Conservation (phyloP, 768 basidiomycete genomes). For the Phylloporus sp. region DNA sequence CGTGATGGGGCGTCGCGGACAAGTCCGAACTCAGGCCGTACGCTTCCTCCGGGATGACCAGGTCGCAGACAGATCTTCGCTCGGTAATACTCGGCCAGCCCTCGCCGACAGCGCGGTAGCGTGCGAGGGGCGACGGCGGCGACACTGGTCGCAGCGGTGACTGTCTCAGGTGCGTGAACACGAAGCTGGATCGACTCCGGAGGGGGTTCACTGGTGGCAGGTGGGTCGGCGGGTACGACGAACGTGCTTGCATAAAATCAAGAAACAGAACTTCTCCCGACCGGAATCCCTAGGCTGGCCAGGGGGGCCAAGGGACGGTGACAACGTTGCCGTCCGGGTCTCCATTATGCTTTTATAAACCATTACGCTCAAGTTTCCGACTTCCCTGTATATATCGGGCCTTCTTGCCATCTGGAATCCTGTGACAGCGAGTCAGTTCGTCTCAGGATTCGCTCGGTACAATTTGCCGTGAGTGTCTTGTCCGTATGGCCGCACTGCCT, state of each 20-base stretch:
- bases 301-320: conserved; percentile 8
- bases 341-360: conserved; percentile 30
- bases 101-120: conserved; percentile 6
- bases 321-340: conserved; percentile 5
- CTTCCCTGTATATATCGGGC: conserved; percentile 28
- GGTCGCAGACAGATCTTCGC: conserved; percentile 27
- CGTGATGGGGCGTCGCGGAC: conserved; percentile 30
- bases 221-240: conserved; percentile 23
- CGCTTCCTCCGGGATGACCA: conserved; percentile 27
- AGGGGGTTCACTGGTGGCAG: conserved; percentile 14
- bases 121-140: conserved; percentile 22
- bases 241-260: conserved; percentile 33
- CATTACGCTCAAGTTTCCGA: conserved; percentile 16
- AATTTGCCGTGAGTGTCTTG: conserved; percentile 15
- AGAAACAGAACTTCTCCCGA: conserved; percentile 5
- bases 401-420: conserved; percentile 6
- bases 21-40: conserved; percentile 29
- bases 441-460: conserved; percentile 21
- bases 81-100: conserved; percentile 2
- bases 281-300: conserved; percentile 10
- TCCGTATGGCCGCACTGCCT: conserved; percentile 12
- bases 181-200: conserved; percentile 16
- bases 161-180: conserved; percentile 11
- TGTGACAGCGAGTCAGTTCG: conserved; percentile 12
- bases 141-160: conserved; percentile 1